phyloP scores from a whole-genome alignment of 306 rosid species.

The Cucumis melo region DNA sequence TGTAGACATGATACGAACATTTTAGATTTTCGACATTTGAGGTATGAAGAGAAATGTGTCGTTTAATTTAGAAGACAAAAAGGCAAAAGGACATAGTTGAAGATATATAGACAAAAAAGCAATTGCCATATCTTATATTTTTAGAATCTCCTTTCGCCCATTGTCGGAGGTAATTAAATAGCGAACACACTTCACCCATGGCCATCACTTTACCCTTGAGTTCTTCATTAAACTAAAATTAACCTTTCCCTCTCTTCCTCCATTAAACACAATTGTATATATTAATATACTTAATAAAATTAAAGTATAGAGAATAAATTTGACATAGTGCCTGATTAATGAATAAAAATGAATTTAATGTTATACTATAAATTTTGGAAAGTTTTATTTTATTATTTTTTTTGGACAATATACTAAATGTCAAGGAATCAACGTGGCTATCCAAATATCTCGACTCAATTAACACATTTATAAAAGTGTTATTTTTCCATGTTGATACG shows the following conservation, averaged over 20 bases:
- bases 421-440: too few species aligned
- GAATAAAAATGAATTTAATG: too few species aligned
- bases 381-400: too few species aligned
- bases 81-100: not conserved
- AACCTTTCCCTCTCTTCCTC: not conserved
- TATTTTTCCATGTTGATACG: too few species aligned
- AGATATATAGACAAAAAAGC: not conserved
- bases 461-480: too few species aligned
- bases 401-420: too few species aligned
- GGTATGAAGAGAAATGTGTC: not conserved
- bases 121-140: not conserved
- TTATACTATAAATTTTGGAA: too few species aligned
- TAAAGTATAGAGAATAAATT: too few species aligned
- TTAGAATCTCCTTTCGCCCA: not conserved
- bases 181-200: not conserved
- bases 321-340: too few species aligned
- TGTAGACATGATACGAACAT: not conserved
- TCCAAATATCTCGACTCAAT: too few species aligned
- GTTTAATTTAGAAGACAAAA: not conserved
- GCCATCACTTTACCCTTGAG: not conserved
- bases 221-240: not conserved
- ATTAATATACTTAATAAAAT: not conserved
- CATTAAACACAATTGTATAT: not conserved
- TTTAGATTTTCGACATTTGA: not conserved
- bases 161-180: not conserved